These are phyloP conservation scores for Raphanus sativus DNA, from an alignment of 345 rosid genomes.

Conservation along the genomic window DNA sequence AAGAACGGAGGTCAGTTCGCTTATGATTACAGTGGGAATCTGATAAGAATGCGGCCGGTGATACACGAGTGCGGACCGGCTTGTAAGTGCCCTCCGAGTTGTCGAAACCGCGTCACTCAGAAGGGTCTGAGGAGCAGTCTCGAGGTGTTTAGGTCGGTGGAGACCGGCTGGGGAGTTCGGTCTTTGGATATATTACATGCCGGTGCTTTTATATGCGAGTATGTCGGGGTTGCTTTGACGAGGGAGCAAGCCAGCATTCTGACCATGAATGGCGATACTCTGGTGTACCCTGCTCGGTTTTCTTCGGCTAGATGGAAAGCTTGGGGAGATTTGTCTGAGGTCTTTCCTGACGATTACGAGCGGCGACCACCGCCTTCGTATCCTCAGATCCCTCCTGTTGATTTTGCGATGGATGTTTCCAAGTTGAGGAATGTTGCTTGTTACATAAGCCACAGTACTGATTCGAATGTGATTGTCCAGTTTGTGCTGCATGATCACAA, in stretches of 20 bases:
- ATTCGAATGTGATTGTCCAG: slow-evolving; percentile 87
- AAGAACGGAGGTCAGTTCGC: slow-evolving; percentile 86
- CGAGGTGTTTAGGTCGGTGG: slow-evolving; percentile 86
- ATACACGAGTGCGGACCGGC: slow-evolving; percentile 76
- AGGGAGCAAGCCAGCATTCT: slow-evolving; percentile 81
- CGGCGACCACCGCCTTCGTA: slow-evolving; percentile 42
- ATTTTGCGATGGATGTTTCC: slow-evolving; percentile 92
- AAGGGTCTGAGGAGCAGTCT: slow-evolving; percentile 64
- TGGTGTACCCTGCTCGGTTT: slow-evolving; percentile 76
- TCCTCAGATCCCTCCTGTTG: slow-evolving; percentile 79
- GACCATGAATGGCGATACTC: slow-evolving; percentile 74
- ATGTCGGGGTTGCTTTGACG: slow-evolving; percentile 82
- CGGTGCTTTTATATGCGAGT: slow-evolving; percentile 88
- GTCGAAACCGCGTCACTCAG: slow-evolving; percentile 79
- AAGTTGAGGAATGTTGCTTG: slow-evolving; percentile 94
- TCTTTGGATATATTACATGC: slow-evolving; percentile 84
- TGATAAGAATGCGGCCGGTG: slow-evolving; percentile 71
- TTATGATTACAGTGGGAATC: slow-evolving; percentile 62
- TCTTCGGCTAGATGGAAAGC: slow-evolving; percentile 61
- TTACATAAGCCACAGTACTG: slow-evolving; percentile 81
- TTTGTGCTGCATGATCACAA: slow-evolving; percentile 81
- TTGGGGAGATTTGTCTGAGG: slow-evolving; percentile 90
- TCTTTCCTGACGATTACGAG: slow-evolving; percentile 48
- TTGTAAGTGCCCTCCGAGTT: slow-evolving; percentile 74
- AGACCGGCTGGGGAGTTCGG: slow-evolving; percentile 95